Evolutionary conservation across 2,329 filamentous ascomycete genomes (phyloP).

Genomic region (Trichoderma harzianum): DNA sequence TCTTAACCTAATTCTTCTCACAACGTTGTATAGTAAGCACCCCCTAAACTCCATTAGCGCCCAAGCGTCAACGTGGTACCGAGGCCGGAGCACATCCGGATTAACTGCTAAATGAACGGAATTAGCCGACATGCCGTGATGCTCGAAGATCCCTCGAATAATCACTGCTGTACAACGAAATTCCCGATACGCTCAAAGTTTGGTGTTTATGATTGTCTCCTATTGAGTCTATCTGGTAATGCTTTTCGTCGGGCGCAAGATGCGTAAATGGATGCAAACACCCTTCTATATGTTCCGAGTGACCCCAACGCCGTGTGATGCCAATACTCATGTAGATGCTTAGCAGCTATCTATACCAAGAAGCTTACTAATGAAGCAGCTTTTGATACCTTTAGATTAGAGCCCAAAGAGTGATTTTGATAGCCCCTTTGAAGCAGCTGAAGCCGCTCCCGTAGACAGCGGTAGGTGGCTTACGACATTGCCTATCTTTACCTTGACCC

Average conservation of each 20-base stretch:
- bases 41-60: background rate
- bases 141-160: too few species aligned
- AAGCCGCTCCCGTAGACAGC: conserved; percentile 27
- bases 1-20: too few species aligned
- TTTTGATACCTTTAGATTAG: background rate
- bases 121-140: background rate
- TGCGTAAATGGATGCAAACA: background rate
- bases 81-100: background rate
- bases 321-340: background rate
- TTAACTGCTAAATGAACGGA: background rate
- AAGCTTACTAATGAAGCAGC: background rate
- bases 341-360: too few species aligned
- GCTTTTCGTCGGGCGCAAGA: background rate
- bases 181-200: background rate
- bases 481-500: conserved; percentile 72
- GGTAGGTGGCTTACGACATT: conserved; percentile 59
- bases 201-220: background rate
- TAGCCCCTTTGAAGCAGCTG: background rate
- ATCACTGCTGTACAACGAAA: background rate
- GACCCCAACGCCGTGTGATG: background rate
- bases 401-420: conserved; percentile 20
- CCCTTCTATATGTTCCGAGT: background rate
- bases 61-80: background rate
- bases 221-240: background rate
- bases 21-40: background rate